Percentiles rank a stretch among this genome's conserved stretches.
Evolutionary conservation across 345 rosid species (phyloP).

Genomic region (Raphanus raphanistrum): DNA sequence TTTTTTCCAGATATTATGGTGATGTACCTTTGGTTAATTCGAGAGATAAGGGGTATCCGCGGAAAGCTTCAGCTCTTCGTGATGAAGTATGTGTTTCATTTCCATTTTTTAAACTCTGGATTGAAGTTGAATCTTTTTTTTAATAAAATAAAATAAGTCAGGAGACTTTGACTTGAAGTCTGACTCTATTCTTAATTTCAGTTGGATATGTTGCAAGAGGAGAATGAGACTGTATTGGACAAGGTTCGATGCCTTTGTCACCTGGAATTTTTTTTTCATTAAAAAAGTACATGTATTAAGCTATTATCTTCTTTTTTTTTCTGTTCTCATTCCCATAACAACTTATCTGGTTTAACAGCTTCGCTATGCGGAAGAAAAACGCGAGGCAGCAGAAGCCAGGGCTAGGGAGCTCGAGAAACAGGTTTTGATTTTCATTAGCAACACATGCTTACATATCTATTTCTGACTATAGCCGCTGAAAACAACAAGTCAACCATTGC

Average conservation of each 20-base stretch:
- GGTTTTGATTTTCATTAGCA: slow-evolving; percentile 41
- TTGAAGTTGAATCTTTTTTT: not conserved
- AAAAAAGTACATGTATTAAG: not conserved
- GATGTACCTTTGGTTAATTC: slow-evolving; percentile 48
- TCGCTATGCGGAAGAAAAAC: slow-evolving; percentile 65
- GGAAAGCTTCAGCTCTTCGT: slow-evolving; percentile 86
- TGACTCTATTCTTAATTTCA: slow-evolving; percentile 45
- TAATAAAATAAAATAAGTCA: not conserved
- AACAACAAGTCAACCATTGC: not conserved
- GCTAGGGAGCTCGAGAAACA: slow-evolving; percentile 96
- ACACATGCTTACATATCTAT: not conserved
- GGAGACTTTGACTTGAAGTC: slow-evolving; percentile 29
- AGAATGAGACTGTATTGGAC: slow-evolving; percentile 68
- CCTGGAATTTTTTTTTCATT: not conserved
- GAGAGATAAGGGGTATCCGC: slow-evolving; percentile 64
- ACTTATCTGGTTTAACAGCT: slow-evolving; percentile 52
- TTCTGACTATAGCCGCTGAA: not conserved
- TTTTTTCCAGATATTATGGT: slow-evolving; percentile 52
- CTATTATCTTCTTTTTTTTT: slow-evolving; percentile 7
- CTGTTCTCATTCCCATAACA: slow-evolving; percentile 3
- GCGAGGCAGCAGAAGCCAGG: slow-evolving; percentile 90
- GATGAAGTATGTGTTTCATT: slow-evolving; percentile 71
- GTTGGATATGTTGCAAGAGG: slow-evolving; percentile 94
- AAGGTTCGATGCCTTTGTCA: slow-evolving; percentile 46
- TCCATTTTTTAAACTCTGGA: not conserved